A percentile compares a stretch with the other conserved stretches of the same genome.
Conservation (phyloP, 768 basidiomycete genomes). For the Collybia sp. region DNA sequence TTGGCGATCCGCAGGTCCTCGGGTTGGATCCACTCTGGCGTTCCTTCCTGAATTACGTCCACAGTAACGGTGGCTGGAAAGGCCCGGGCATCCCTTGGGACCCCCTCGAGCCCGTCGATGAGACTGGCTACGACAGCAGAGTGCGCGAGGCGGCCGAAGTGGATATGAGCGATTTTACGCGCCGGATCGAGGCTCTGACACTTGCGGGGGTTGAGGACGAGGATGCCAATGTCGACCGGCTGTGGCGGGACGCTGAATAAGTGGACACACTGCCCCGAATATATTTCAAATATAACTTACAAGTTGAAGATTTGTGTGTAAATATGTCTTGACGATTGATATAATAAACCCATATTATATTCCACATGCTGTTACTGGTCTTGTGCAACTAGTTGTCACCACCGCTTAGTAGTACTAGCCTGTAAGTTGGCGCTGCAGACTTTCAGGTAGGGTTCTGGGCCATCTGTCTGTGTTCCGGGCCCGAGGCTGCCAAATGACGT, state of each 20-base stretch:
- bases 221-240: slow-evolving; percentile 15
- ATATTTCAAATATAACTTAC: too few species aligned
- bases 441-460: too few species aligned
- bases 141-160: slow-evolving; percentile 23
- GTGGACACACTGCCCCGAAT: too few species aligned
- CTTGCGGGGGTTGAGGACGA: slow-evolving; percentile 5
- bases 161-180: slow-evolving; percentile 39
- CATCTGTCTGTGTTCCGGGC: too few species aligned
- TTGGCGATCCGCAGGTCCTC: slow-evolving; percentile 56
- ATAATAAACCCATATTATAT: too few species aligned
- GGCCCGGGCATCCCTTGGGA: slow-evolving; percentile 51
- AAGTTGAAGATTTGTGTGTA: too few species aligned
- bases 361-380: too few species aligned
- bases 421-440: too few species aligned
- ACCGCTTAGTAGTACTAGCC: too few species aligned
- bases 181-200: slow-evolving; percentile 27
- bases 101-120: slow-evolving; percentile 29
- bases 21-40: slow-evolving; percentile 63
- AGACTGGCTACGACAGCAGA: slow-evolving; percentile 31
- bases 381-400: too few species aligned
- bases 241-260: slow-evolving; percentile 13
- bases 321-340: too few species aligned
- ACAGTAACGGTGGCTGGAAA: slow-evolving; percentile 48
- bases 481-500: too few species aligned
- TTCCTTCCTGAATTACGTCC: slow-evolving; percentile 54